A percentile compares a stretch with the other conserved stretches of the same genome.
Evolutionary conservation across 1,139 yeast genomes (phyloP).

Genomic region (Blastobotrys buckinghamii): DNA sequence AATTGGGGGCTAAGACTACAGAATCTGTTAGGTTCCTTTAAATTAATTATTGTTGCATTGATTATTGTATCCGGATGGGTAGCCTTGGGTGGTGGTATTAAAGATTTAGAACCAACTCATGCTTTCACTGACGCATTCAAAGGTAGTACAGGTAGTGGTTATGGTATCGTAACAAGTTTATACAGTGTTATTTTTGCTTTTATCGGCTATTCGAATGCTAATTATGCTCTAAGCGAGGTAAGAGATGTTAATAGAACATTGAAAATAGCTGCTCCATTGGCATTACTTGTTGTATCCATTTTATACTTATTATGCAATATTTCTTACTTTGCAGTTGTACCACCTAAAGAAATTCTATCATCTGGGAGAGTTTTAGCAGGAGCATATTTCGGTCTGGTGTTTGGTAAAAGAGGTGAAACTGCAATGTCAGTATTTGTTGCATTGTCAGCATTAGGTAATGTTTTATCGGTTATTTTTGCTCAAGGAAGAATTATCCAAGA

Average conservation of each 20-base stretch:
- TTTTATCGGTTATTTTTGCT: slow-evolving; percentile 68
- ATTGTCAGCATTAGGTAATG: slow-evolving; percentile 70
- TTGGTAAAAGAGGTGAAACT: slow-evolving; percentile 59
- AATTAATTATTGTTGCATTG: slow-evolving; percentile 58
- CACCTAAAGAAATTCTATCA: slow-evolving; percentile 49
- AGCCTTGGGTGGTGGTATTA: slow-evolving; percentile 67
- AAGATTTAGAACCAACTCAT: slow-evolving; percentile 45
- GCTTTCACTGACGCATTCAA: slow-evolving; percentile 58
- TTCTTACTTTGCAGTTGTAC: slow-evolving; percentile 72
- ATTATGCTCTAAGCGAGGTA: slow-evolving; percentile 76
- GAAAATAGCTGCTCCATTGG: slow-evolving; percentile 68
- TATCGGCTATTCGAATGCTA: slow-evolving; percentile 50
- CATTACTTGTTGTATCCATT: slow-evolving; percentile 52
- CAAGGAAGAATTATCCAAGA: slow-evolving; percentile 76
- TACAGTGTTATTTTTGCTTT: slow-evolving; percentile 81
- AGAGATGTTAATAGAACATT: slow-evolving; percentile 64
- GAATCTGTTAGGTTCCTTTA: slow-evolving; percentile 65
- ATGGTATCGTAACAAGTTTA: slow-evolving; percentile 70
- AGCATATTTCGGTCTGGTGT: slow-evolving; percentile 64
- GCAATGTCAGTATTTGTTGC: slow-evolving; percentile 71
- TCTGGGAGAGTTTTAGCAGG: slow-evolving; percentile 74
- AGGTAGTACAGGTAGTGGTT: slow-evolving; percentile 56
- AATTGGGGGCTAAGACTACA: slow-evolving; percentile 64
- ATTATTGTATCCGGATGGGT: slow-evolving; percentile 78
- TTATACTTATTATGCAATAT: slow-evolving; percentile 65